Evolutionary conservation across 495 filamentous ascomycete genomes (phyloP), one percentile per base, ranked within the genome.

Genomic region (Penicillium argentinense): DNA sequence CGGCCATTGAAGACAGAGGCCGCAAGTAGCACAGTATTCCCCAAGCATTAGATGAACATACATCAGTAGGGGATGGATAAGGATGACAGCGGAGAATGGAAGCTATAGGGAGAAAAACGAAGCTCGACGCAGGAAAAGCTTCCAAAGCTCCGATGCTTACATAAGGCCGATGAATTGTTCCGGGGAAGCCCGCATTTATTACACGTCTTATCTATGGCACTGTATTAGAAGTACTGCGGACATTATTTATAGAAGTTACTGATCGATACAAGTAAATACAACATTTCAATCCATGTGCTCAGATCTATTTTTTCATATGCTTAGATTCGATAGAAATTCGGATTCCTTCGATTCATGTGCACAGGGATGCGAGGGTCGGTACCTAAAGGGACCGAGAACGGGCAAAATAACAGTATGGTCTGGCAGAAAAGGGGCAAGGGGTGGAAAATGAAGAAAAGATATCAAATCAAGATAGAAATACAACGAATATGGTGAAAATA

Each of bases 121-220:
- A 56, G 60, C 60, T 63, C 38, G 46, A 49, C 37, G 49, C 39
- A 21, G 8, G 47, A 58, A 60, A 57, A 49, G 51, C 60, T 36
- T 38, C 55, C 41, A 45, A 45, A 53, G 45, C 48, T 56, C 28
- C 26, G 33, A 23, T 17, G 49, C 23, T 53, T 56, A 60, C 21
- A 32, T 62, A 41, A 55, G 22, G 19, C 32, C 45, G 54, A 47
- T 29, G 43, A 37, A 39, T 37, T 19, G 50, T 41, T 57, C 38
- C 42, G 49, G 38, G 38, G 38, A 25, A 36, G 30, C 38, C 45
- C 36, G 29, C 36, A 19, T 27, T 18, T 30, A 24, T 27, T 42
- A 3, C 17, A 28, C 19, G n/a, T n/a, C n/a, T n/a, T n/a, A n/a
- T n/a, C n/a, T n/a, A n/a, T n/a, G n/a, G n/a, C n/a, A n/a, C n/a